Evolutionary conservation across 176 grass and related monocot species (phyloP).

Genomic region (Eragrostis curvula): DNA sequence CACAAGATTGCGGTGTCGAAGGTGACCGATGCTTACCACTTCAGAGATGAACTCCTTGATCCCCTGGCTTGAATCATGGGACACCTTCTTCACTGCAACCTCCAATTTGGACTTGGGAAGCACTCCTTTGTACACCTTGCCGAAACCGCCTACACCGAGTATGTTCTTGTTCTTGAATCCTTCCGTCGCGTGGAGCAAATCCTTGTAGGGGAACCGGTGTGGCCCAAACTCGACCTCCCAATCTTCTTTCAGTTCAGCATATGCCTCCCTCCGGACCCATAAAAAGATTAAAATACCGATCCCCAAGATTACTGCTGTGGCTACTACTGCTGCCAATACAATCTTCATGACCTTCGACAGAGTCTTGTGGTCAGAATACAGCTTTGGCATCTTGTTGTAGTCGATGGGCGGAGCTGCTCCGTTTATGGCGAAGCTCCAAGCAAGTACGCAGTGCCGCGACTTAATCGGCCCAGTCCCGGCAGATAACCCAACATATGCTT

Average conservation of each 20-base stretch:
- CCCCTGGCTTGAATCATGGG: slow-evolving; percentile 12
- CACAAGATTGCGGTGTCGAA: slow-evolving; percentile 35
- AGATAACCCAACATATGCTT: slow-evolving; percentile 45
- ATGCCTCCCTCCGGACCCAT: neutral
- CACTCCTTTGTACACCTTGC: slow-evolving; percentile 13
- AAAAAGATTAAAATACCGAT: neutral
- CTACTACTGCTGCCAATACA: neutral
- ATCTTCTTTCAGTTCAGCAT: slow-evolving; percentile 21
- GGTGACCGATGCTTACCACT: neutral
- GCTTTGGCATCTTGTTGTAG: slow-evolving; percentile 38
- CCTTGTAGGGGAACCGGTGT: slow-evolving; percentile 23
- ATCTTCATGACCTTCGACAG: slow-evolving; percentile 25
- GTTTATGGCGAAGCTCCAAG: slow-evolving; percentile 72
- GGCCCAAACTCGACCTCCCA: slow-evolving; percentile 35
- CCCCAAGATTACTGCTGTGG: neutral
- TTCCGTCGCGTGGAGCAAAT: neutral
- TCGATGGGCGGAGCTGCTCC: slow-evolving; percentile 32
- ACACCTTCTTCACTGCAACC: slow-evolving; percentile 13
- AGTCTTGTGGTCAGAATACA: neutral
- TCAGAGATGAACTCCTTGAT: slow-evolving; percentile 22
- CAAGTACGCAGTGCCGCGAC: slow-evolving; percentile 56
- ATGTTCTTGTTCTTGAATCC: slow-evolving; percentile 11
- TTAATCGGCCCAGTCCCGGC: neutral
- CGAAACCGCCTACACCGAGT: slow-evolving; percentile 5
- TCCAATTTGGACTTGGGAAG: neutral